Evolutionary conservation across 352 stramenopile species (phyloP).

Genomic region (Blastocystis sp.): DNA sequence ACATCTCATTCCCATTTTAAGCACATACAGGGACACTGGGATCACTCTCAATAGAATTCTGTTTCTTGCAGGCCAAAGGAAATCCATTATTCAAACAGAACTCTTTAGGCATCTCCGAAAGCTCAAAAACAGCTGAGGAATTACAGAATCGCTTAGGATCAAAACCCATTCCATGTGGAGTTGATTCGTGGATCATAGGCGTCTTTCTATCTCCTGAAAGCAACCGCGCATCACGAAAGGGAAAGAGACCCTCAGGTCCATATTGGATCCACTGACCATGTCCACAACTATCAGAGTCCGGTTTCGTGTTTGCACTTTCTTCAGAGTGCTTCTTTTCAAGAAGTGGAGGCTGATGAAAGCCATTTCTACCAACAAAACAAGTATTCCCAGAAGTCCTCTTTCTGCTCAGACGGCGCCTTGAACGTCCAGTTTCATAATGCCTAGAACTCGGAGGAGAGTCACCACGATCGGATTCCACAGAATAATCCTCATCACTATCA

Average conservation of each 20-base stretch:
- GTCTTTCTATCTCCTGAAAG: too few relatives aligned
- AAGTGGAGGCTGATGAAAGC: too few relatives aligned
- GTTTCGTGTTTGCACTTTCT: too few relatives aligned
- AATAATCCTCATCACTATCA: slow-evolving; percentile 62
- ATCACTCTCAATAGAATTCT: not conserved
- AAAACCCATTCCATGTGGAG: too few relatives aligned
- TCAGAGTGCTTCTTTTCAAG: too few relatives aligned
- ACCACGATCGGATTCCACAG: not conserved
- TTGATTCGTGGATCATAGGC: too few relatives aligned
- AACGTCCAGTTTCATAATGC: not conserved
- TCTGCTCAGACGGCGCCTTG: not conserved
- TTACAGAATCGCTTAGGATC: too few relatives aligned
- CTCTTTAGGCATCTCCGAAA: not conserved
- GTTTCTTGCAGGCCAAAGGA: not conserved
- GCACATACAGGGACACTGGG: not conserved
- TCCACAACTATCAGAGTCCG: too few relatives aligned
- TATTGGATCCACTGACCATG: not conserved
- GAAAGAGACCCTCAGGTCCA: not conserved
- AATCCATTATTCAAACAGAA: not conserved
- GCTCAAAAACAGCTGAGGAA: too few relatives aligned
- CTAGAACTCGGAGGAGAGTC: slow-evolving; percentile 3
- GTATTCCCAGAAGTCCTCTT: not conserved
- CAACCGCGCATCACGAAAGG: not conserved
- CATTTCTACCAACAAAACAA: too few relatives aligned
- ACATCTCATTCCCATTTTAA: not conserved